phyloP scores from a whole-genome alignment of 768 basidiomycete genomes.

The Termitomyces eurrhizus region DNA sequence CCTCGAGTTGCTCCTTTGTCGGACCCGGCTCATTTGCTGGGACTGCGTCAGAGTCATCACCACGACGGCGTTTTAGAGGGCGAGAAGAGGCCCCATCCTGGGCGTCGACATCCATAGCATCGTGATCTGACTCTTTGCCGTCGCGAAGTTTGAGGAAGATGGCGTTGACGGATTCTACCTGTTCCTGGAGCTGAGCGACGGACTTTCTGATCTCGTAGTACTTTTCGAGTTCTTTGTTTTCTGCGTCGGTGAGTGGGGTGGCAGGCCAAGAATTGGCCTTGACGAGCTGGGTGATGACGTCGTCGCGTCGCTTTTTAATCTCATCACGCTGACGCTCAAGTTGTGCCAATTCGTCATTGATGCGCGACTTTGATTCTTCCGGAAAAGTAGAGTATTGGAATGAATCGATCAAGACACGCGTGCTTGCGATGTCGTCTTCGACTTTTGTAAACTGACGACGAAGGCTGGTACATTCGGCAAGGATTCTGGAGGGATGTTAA shows the following conservation, averaged over 20 bases:
- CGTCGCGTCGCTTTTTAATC: slow-evolving; percentile 15
- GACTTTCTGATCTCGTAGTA: slow-evolving; percentile 19
- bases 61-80: slow-evolving; percentile 25
- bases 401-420: slow-evolving; percentile 14
- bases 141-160: slow-evolving; percentile 12
- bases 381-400: slow-evolving; percentile 11
- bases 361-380: slow-evolving; percentile 13
- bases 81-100: neutral
- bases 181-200: slow-evolving; percentile 19
- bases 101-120: slow-evolving; percentile 15
- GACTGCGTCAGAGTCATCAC: slow-evolving; percentile 9
- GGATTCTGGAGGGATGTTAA: slow-evolving; percentile 6
- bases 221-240: slow-evolving; percentile 17
- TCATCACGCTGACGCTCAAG: slow-evolving; percentile 21
- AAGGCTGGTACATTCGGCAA: slow-evolving; percentile 9
- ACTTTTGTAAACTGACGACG: slow-evolving; percentile 14
- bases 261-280: slow-evolving; percentile 28
- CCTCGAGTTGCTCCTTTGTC: slow-evolving; percentile 1
- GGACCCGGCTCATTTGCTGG: slow-evolving; percentile 1
- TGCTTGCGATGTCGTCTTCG: slow-evolving; percentile 15
- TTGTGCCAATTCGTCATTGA: slow-evolving; percentile 13
- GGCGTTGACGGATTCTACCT: slow-evolving; percentile 20
- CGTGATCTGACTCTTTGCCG: neutral
- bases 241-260: slow-evolving; percentile 15
- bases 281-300: slow-evolving; percentile 15